Percentiles rank a stretch among this genome's conserved stretches.
Evolutionary conservation across 2,329 filamentous ascomycete species (phyloP).

Genomic region (Pestalotiopsis fici): DNA sequence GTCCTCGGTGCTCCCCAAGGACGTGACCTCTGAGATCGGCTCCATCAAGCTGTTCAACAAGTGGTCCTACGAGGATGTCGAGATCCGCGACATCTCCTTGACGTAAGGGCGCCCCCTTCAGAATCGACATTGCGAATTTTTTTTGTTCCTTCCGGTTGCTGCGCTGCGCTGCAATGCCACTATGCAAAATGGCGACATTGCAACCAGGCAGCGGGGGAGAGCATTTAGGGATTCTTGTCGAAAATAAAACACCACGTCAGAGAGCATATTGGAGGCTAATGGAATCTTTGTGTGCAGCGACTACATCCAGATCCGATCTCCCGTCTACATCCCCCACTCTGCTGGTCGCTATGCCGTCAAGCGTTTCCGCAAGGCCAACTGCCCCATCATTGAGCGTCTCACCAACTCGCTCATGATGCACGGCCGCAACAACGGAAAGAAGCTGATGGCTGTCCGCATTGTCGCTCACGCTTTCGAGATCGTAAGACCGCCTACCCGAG

Average conservation of each 20-base stretch:
- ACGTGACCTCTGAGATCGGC: constrained; percentile 74
- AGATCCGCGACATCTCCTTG: constrained; percentile 99
- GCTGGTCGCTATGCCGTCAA: constrained; percentile 98
- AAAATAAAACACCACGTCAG: neutral
- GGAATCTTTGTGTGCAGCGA: constrained; percentile 62
- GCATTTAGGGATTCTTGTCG: neutral
- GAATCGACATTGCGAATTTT: neutral
- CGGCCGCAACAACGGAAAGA: constrained; percentile 99
- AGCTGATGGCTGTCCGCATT: constrained; percentile 99
- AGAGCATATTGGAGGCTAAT: constrained; percentile 27
- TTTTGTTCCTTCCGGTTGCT: neutral
- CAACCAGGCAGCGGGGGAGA: neutral
- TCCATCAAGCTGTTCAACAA: constrained; percentile 80
- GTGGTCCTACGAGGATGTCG: constrained; percentile 90
- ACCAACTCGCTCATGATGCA: constrained; percentile 99
- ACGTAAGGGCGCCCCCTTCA: constrained; percentile 70
- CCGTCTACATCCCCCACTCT: constrained; percentile 98
- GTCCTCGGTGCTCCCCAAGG: constrained; percentile 73
- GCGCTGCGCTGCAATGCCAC: neutral
- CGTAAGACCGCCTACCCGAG: constrained; percentile 60
- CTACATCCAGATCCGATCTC: constrained; percentile 99
- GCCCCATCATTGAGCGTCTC: constrained; percentile 99
- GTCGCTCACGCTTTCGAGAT: constrained; percentile 99
- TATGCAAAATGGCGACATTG: neutral
- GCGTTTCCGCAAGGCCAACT: constrained; percentile 99